Base-by-base conservation (phyloP, 768 basidiomycete species). In the Porpolomopsis calyptriformis region DNA sequence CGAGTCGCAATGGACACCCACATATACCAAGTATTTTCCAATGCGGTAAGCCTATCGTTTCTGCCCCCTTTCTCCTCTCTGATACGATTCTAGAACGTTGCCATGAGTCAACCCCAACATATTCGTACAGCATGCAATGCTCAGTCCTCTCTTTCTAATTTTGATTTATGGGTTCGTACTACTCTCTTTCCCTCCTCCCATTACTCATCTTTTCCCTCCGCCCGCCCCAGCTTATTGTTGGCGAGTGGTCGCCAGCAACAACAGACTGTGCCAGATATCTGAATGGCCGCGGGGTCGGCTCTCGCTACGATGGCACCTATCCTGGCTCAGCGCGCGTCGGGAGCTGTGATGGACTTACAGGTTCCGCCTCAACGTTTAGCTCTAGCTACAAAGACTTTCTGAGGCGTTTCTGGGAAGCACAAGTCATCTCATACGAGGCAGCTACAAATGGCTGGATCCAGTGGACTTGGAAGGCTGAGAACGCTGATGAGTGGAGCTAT, bases 401-500 rank as follows among this genome's bases (percentile, higher is more conserved):
- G 35, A 66, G 87, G 26, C 74, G 86, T 58, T 78, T 71, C 60
- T 94, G 82, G 82, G 89, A 91, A 58, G 88, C 85, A 0, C 91
- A 93, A 63, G 76, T 78, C 12, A 78, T 73, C 42, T 69, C 85
- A 2, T 88, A 71, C 49, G 85, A 88, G 67, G 26, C 42, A 65
- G 65, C 42, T 79, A 68, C n/a, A 35, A 65, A 69, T 40, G 85
- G 85, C 2, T 88, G 85, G 85, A 60, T 86, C 19, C 77, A 80
- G 59, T 87, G 85, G 86, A 77, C 83, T 1, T 89, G 86, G 86
- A 89, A 89, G 65, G 61, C 85, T 0, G 87, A 90, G 61, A 65
- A 65, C 50, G 82, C 86, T 2, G 85, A 88, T 51, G 92, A 94
- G 48, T 96, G 92, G 92, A 73, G 83, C 0, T 94, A 94, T 67